phyloP scores from a whole-genome alignment of 2,329 filamentous ascomycete species.

The Penicillium brevicompactum region DNA sequence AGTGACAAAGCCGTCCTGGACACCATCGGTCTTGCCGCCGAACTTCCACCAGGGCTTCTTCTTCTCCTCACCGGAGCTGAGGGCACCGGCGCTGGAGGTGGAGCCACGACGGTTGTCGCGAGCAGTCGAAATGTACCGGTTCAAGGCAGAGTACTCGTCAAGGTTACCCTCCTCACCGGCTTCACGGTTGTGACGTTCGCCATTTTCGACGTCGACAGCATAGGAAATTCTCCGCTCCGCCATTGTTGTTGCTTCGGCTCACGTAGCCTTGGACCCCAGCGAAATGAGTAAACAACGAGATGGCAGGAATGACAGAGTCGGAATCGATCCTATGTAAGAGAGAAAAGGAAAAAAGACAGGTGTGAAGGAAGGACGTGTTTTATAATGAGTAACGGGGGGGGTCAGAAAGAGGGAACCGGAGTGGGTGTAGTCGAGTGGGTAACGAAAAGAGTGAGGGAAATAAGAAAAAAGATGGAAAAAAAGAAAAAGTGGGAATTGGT shows the following conservation, averaged over 20 bases:
- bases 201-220: conserved; percentile 47
- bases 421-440: conserved; percentile 26
- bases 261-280: conserved; percentile 41
- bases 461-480: conserved; percentile 6
- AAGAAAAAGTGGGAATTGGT: background rate
- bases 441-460: conserved; percentile 15
- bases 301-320: conserved; percentile 41
- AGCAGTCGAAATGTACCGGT: conserved; percentile 69
- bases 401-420: conserved; percentile 23
- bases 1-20: conserved; percentile 46
- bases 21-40: conserved; percentile 42
- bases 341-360: conserved; percentile 21
- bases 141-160: conserved; percentile 67
- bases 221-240: conserved; percentile 49
- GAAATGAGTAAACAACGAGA: conserved; percentile 40
- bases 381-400: conserved; percentile 33
- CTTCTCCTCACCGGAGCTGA: conserved; percentile 43
- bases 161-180: conserved; percentile 31
- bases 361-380: conserved; percentile 36
- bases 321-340: conserved; percentile 38
- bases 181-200: conserved; percentile 37
- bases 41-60: conserved; percentile 64
- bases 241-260: conserved; percentile 45
- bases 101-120: conserved; percentile 59
- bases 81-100: conserved; percentile 46